Base-by-base conservation (phyloP, 768 basidiomycete species). In the Kwoniella newhampshirensis region DNA sequence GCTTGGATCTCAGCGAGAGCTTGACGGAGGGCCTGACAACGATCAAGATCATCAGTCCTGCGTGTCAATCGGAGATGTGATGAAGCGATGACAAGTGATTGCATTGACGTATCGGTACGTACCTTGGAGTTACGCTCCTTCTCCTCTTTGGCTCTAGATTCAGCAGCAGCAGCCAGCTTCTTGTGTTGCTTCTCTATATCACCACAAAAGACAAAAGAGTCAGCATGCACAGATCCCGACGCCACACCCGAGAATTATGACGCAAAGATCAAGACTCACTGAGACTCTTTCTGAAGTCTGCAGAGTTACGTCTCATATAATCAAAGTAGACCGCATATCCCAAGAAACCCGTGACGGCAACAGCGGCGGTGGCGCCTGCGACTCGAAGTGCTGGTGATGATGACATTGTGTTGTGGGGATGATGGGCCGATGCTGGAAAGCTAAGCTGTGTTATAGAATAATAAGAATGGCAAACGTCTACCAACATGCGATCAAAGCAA, bases 121-220 rank as follows among this genome's bases (percentile, higher is more conserved):
- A 73, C 67, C 85, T 82, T 35, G 81, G 83, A 55, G 62, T 73
- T 71, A 35, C 58, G 62, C 64, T 70, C 70, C 57, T 73, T 74
- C 42, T 67, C 57, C 58, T 60, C 59, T 59, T 74, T 69, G 3
- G 70, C 67, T 35, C 67, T 62, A 80, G 70, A 81, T 61, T 83
- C 66, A 5, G 82, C 79, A 23, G 82, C 82, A 78, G 88, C 88
- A 60, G 85, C 81, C 54, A 89, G 81, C 77, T 87, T 87, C 80
- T 94, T 93, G 78, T 92, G 88, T 74, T 99, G 88, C 78, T 88
- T 92, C 73, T 86, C 92, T 97, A n/a, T n/a, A n/a, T n/a, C n/a
- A n/a, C n/a, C n/a, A n/a, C n/a, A 27, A 28, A 18, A 17, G 40
- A 1, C 46, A 15, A 21, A 6, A 1, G 20, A 21, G 20, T 23